These are phyloP conservation scores for Vigna reflexopilosa DNA, from an alignment of 306 rosid species.

Conservation along the genomic window DNA sequence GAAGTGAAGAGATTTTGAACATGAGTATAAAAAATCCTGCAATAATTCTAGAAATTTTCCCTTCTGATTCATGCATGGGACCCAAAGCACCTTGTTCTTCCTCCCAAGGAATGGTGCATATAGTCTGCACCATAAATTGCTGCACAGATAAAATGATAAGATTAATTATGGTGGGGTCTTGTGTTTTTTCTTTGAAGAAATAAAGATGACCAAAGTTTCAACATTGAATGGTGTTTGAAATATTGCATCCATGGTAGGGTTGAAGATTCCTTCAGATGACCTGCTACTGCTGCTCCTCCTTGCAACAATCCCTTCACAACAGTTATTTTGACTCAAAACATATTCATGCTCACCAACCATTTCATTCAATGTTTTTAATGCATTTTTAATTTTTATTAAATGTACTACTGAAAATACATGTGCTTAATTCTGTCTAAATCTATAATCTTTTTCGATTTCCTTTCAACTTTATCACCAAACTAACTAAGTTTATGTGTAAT, in stretches of 20 bases:
- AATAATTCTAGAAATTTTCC: neutral
- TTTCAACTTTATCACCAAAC: no score
- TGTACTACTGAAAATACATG: no score
- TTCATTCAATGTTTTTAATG: no score
- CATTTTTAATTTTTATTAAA: no score
- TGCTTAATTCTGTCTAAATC: no score
- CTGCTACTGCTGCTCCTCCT: no score
- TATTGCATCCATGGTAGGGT: neutral
- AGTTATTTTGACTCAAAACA: no score
- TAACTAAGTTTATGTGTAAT: no score
- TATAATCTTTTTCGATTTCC: no score
- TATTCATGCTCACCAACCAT: no score
- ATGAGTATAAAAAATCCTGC: neutral
- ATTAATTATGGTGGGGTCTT: conserved; percentile 44
- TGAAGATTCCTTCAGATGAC: neutral
- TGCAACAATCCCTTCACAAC: no score
- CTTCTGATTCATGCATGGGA: conserved; percentile 1
- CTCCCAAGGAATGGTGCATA: neutral
- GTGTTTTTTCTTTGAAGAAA: neutral
- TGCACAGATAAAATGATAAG: conserved; percentile 24
- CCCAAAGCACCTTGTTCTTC: conserved; percentile 29
- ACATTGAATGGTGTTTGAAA: conserved; percentile 42
- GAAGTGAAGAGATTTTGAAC: conserved; percentile 24
- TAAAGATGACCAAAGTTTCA: neutral
- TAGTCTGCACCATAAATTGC: neutral